Base-by-base conservation (phyloP, 495 filamentous ascomycete species). In the Margaritispora aquatica region DNA sequence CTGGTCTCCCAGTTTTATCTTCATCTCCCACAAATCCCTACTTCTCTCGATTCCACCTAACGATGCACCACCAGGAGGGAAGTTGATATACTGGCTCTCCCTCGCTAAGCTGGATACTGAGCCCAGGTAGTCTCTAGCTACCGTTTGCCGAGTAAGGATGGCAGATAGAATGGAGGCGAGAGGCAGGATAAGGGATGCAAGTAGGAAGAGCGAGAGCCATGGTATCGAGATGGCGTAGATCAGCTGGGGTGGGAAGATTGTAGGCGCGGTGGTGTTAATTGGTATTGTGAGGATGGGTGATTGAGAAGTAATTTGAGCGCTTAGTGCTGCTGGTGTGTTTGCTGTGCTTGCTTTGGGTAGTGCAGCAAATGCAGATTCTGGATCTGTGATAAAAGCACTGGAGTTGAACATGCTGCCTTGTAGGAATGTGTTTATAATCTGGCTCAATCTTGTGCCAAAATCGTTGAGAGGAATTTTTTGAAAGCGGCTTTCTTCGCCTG, bases 1-100 rank as follows among this genome's bases (percentile, higher is more conserved):
- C 31, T 60, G 57, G 51, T 64, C 62, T 20, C 62, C 62, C 2
- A 64, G 17, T 24, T 58, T 57, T 27, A 64, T 26, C 34, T 53
- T 60, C 34, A 57, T 8, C 4, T 26, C 54, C 13, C 26, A 1
- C 59, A 59, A 57, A 19, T 52, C 49, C 20, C 36, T 56, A 9
- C 27, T 46, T 27, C 62, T 31, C 17, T 57, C 9, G 22, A 64
- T 13, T 8, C 56, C 57, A 54, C 44, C 48, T 22, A 64, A 19
- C 26, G 31, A 21, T 15, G 60, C 57, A 3, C 58, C 58, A 13
- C 57, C 58, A 48, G 22, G 29, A 3, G 62, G 57, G 22, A 64
- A 56, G 9, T 21, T 17, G 2, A 60, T 24, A 31, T 60, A 54
- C 20, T 27, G 31, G 2, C 23, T 26, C 31, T 64, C 62, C 1